Evolutionary conservation across 371 early-diverging fungal species (phyloP).

Genomic region (Apophysomyces elegans): DNA sequence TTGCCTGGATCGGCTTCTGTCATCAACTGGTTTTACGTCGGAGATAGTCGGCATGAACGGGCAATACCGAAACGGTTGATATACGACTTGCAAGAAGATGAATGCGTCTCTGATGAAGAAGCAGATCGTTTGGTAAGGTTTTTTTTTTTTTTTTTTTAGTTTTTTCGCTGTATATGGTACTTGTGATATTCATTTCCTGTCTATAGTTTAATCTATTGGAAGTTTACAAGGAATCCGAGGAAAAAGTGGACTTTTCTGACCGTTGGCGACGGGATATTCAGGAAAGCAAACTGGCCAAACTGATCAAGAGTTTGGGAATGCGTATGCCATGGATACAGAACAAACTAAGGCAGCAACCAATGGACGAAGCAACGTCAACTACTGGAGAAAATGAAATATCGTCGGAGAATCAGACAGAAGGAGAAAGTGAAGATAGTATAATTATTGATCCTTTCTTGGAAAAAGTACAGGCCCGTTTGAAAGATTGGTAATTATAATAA

Average conservation of each 20-base stretch:
- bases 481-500: conserved; percentile 19
- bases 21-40: conserved; percentile 84
- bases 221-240: conserved; percentile 58
- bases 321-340: conserved; percentile 78
- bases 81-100: conserved; percentile 63
- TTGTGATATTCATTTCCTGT: conserved; percentile 3
- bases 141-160: background rate
- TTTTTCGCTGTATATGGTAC: background rate
- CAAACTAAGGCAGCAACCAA: conserved; percentile 11
- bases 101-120: conserved; percentile 48
- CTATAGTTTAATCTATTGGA: conserved; percentile 60
- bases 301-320: conserved; percentile 68
- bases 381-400: background rate
- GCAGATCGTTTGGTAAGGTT: conserved; percentile 57
- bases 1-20: conserved; percentile 79
- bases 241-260: conserved; percentile 66
- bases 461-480: conserved; percentile 19
- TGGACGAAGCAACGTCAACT: background rate
- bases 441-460: conserved; percentile 27
- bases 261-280: conserved; percentile 72
- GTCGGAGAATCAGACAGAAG: background rate
- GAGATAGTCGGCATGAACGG: conserved; percentile 43
- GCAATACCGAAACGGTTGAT: conserved; percentile 66
- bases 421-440: background rate
- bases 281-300: conserved; percentile 72